Base-by-base conservation (phyloP, 1,284 basidiomycete species). In the Cutaneotrichosporon dermatis region DNA sequence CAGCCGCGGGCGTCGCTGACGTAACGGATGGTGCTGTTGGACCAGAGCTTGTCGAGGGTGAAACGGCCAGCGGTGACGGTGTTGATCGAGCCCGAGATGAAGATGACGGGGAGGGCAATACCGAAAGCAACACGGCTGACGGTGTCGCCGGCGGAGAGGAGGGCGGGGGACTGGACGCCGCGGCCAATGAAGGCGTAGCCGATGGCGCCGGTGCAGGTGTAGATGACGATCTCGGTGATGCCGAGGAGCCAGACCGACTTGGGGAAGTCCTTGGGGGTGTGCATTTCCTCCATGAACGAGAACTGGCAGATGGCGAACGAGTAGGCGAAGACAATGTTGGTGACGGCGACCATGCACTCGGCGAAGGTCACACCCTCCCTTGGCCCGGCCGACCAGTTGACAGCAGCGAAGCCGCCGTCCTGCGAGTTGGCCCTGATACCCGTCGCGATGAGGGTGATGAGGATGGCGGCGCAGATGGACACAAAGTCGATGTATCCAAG, bases 401-500 rank as follows among this genome's bases (percentile, higher is more conserved):
- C 41, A 69, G 75, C 6, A 66, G 72, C n/a, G 58, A 64, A 4
- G 68, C 67, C 42, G 5, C 57, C 51, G 4, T 3, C 33, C 46
- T 50, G 35, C 25, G 33, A 36, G 58, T 58, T 36, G 25, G 58
- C 53, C 5, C 66, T 41, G 35, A 75, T 63, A 4, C 68, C 70
- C 11, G 72, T 67, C 6, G 73, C 70, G 54, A 74, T 67, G 48
- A 69, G 67, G 57, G 71, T 65, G 56, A 71, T 67, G 45, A 73
- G 55, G 43, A 72, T 66, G 37, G 72, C 68, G 7, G 51, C 46
- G 41, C 40, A 9, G 55, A 75, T 68, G 10, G 67, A 69, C n/a
- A 71, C 64, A 59, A 75, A 69, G 15, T 72, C 75, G 35, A 73
- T 56, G 70, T 73, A 77, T 25, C 67, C 67, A 25, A 77, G 64